These are phyloP conservation scores for Alopecurus myosuroides DNA, from an alignment of 176 grass and related monocot species.

Conservation along the genomic window DNA sequence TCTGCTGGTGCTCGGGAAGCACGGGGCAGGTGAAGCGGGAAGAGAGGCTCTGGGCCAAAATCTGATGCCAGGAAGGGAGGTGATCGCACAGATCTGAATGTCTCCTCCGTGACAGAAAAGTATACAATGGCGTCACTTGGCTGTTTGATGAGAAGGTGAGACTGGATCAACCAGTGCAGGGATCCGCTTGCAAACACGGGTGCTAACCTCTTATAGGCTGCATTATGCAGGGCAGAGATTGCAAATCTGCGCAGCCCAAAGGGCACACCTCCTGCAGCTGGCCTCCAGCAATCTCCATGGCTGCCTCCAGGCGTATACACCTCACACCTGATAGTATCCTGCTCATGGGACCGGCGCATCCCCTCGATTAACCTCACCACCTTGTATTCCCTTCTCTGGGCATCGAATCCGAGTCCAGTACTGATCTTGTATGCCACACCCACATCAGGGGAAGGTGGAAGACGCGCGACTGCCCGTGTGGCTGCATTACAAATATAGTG, in stretches of 20 bases:
- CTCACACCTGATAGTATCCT: not conserved
- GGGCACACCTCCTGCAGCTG: not conserved
- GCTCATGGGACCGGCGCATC: not conserved
- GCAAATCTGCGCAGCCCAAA: not conserved
- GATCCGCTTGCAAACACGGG: not conserved
- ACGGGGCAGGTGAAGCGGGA: not conserved
- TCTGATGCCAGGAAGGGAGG: not conserved
- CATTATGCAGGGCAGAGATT: not conserved
- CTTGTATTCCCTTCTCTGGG: not conserved
- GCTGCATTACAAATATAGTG: slow-evolving; percentile 20
- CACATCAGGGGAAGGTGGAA: not conserved
- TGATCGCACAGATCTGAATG: slow-evolving; percentile 2
- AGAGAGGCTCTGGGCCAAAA: not conserved
- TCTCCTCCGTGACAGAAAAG: slow-evolving; percentile 18
- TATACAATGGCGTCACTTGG: not conserved
- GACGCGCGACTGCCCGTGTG: not conserved
- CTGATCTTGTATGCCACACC: not conserved
- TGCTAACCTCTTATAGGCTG: not conserved
- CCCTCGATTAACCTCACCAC: slow-evolving; percentile 1
- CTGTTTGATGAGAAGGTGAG: rapidly evolving
- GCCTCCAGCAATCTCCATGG: slow-evolving; percentile 9
- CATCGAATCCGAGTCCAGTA: slow-evolving; percentile 21
- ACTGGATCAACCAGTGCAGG: slow-evolving; percentile 7
- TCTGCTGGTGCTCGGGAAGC: not conserved
- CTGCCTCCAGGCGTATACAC: not conserved